Evolutionary conservation across 495 filamentous ascomycete genomes (phyloP).

Genomic region (Talaromyces trachyspermus): DNA sequence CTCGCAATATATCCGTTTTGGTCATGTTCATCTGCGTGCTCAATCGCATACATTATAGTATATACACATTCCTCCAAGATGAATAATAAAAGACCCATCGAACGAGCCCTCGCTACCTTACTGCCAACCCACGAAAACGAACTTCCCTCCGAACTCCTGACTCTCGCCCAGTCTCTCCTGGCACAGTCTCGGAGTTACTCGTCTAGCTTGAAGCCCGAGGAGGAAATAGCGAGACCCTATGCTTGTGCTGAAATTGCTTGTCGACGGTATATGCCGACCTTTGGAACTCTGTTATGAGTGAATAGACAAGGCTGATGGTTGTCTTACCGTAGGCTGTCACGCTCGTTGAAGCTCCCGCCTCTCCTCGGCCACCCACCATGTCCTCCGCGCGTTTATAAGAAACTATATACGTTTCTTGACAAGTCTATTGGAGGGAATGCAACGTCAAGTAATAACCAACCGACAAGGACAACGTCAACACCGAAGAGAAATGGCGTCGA

Average conservation of each 20-base stretch:
- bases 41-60: no score
- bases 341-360: constrained; percentile 72
- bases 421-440: constrained; percentile 50
- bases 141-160: constrained; percentile 65
- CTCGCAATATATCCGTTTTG: constrained; percentile 5
- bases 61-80: constrained; percentile 12
- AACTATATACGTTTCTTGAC: constrained; percentile 74
- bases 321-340: constrained; percentile 56
- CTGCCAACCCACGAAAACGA: constrained; percentile 69
- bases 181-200: constrained; percentile 80
- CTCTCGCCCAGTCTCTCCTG: constrained; percentile 71
- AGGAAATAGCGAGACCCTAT: constrained; percentile 81
- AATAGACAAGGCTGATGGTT: constrained; percentile 12
- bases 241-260: constrained; percentile 91
- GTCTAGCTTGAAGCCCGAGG: constrained; percentile 71
- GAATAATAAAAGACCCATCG: constrained; percentile 54
- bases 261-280: constrained; percentile 53
- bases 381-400: constrained; percentile 74
- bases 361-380: constrained; percentile 77
- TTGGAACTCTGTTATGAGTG: neutral
- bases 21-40: no score
- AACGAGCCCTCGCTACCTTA: constrained; percentile 67
- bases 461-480: constrained; percentile 21
- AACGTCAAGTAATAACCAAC: constrained; percentile 19
- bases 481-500: constrained; percentile 1